Evolutionary conservation across 352 stramenopile species (phyloP).

Genomic region (Phytophthora parvispora): DNA sequence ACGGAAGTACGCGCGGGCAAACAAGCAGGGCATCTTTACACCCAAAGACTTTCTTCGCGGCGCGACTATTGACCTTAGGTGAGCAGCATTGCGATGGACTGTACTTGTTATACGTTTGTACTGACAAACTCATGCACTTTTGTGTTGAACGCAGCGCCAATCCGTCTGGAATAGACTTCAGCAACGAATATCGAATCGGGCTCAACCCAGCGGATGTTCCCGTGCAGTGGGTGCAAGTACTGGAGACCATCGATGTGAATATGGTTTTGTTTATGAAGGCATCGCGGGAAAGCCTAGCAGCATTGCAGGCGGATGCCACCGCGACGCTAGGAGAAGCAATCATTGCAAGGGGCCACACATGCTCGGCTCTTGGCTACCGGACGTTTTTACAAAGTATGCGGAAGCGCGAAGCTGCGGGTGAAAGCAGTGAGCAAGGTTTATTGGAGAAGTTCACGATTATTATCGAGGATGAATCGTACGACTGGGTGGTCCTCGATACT

Average conservation of each 20-base stretch:
- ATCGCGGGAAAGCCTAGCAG: conserved; percentile 38
- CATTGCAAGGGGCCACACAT: conserved; percentile 59
- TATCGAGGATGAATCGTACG: conserved; percentile 50
- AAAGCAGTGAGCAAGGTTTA: conserved; percentile 30
- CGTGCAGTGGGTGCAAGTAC: conserved; percentile 71
- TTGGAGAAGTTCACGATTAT: conserved; percentile 51
- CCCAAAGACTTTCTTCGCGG: conserved; percentile 46
- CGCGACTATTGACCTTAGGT: conserved; percentile 57
- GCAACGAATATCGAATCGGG: conserved; percentile 65
- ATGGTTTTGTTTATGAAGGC: conserved; percentile 64
- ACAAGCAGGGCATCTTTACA: conserved; percentile 47
- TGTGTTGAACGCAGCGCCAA: conserved; percentile 40
- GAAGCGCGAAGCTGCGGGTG: not conserved
- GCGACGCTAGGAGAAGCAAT: conserved; percentile 39
- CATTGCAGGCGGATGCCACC: conserved; percentile 46
- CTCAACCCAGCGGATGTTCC: conserved; percentile 73
- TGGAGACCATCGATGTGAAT: conserved; percentile 56
- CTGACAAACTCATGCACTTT: not conserved
- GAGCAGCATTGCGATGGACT: not conserved
- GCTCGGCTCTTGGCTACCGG: conserved; percentile 59
- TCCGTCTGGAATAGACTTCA: conserved; percentile 62
- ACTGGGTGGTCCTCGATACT: conserved; percentile 56
- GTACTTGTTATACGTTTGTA: not conserved
- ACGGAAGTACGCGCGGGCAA: conserved; percentile 51
- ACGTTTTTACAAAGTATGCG: conserved; percentile 60